Conservation (phyloP, 2,329 filamentous ascomycete species). For the Cladosporium sp. region DNA sequence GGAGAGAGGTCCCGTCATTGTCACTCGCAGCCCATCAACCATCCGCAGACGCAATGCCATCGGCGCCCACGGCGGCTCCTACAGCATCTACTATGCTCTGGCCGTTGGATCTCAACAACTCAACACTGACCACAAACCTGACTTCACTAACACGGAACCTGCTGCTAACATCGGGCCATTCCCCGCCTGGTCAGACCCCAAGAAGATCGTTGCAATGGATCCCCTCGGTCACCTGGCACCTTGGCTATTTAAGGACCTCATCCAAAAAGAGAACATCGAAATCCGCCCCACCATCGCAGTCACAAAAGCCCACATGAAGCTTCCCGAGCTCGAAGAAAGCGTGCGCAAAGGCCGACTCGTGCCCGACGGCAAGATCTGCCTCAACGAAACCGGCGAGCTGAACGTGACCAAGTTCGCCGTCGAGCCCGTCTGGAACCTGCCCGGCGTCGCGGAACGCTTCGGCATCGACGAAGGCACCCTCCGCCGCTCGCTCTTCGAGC, state of each 20-base stretch:
- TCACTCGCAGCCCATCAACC: slow-evolving; percentile 68
- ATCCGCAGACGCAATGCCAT: slow-evolving; percentile 73
- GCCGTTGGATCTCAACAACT: slow-evolving; percentile 89
- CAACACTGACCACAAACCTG: slow-evolving; percentile 69
- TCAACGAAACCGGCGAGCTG: slow-evolving; percentile 80
- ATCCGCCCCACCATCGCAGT: slow-evolving; percentile 82
- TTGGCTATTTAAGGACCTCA: slow-evolving; percentile 73
- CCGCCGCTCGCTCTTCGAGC: slow-evolving; percentile 82
- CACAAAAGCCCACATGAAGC: slow-evolving; percentile 88
- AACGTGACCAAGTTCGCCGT: slow-evolving; percentile 95
- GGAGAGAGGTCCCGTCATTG: slow-evolving; percentile 78
- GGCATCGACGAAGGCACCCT: slow-evolving; percentile 89
- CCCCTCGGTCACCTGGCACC: slow-evolving; percentile 83
- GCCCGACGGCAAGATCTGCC: slow-evolving; percentile 80
- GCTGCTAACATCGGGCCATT: slow-evolving; percentile 86
- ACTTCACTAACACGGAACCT: slow-evolving; percentile 82
- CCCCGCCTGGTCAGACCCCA: slow-evolving; percentile 78
- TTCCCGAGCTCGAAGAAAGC: slow-evolving; percentile 89
- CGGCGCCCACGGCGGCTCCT: slow-evolving; percentile 77
- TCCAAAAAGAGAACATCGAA: slow-evolving; percentile 73
- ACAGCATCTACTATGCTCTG: slow-evolving; percentile 91
- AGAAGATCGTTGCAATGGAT: slow-evolving; percentile 98
- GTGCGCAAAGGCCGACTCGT: slow-evolving; percentile 70
- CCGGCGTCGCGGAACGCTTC: slow-evolving; percentile 75
- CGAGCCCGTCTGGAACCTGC: slow-evolving; percentile 66